phyloP scores from a whole-genome alignment of 179 eudicot genomes.

The Camellia oleifera region DNA sequence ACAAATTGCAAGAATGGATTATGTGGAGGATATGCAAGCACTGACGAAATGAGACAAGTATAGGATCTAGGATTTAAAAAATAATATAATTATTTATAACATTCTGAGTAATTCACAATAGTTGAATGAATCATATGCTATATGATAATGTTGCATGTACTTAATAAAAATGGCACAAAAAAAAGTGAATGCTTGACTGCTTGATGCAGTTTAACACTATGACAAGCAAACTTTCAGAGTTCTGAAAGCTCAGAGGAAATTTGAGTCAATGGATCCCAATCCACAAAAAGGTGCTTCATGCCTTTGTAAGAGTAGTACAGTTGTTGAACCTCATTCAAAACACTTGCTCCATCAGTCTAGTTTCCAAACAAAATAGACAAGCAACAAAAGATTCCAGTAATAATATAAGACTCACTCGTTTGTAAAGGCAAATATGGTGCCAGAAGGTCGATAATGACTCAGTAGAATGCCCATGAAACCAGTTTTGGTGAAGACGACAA shows the following conservation, averaged over 20 bases:
- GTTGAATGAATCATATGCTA: not conserved
- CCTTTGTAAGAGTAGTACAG: not conserved
- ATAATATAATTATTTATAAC: not conserved
- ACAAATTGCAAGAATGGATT: not conserved
- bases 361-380: not conserved
- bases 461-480: constrained; percentile 83
- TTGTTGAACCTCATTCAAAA: not conserved
- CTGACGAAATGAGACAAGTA: not conserved
- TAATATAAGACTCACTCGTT: constrained; percentile 58
- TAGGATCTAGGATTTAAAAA: not conserved
- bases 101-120: not conserved
- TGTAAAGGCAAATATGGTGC: constrained; percentile 86
- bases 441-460: constrained; percentile 90
- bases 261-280: not conserved
- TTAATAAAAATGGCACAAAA: not conserved
- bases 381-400: not conserved
- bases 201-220: not conserved
- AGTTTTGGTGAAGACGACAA: constrained; percentile 80
- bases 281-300: constrained; percentile 1
- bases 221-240: not conserved
- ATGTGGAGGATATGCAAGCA: not conserved
- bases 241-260: not conserved
- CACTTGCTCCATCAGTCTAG: not conserved
- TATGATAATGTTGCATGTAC: too few species aligned
- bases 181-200: not conserved